These are phyloP conservation scores for Eucalyptus paniculata DNA, from an alignment of 345 rosid genomes.

Conservation along the genomic window DNA sequence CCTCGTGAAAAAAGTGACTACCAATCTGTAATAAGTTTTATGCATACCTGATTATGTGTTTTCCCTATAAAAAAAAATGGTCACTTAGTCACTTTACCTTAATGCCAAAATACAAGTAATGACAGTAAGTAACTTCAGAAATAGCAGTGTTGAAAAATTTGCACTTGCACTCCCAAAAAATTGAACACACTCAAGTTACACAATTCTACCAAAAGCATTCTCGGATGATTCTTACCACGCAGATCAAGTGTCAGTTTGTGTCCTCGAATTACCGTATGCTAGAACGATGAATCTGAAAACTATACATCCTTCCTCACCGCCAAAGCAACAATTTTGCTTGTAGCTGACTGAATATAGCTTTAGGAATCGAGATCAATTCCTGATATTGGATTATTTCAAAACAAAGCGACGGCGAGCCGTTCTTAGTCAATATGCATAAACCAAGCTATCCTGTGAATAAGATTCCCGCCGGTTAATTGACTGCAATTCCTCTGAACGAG, in stretches of 20 bases:
- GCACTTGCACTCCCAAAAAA: neutral
- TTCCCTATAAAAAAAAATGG: neutral
- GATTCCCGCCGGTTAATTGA: neutral
- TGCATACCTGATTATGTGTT: neutral
- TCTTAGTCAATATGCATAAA: neutral
- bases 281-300: neutral
- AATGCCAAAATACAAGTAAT: neutral
- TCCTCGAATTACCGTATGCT: neutral
- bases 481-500: neutral
- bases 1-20: neutral
- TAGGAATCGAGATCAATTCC: neutral
- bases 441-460: neutral
- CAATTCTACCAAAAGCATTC: neutral
- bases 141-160: neutral
- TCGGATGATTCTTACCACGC: neutral
- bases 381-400: neutral
- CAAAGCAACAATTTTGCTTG: neutral
- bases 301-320: neutral
- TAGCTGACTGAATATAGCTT: neutral
- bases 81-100: neutral
- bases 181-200: neutral
- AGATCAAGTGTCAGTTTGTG: neutral
- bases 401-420: neutral
- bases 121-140: neutral
- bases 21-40: neutral